A percentile compares a stretch with the other conserved stretches of the same genome.
Evolutionary conservation across 768 basidiomycete species (phyloP).

Genomic region (Candolleomyces efflorescens): DNA sequence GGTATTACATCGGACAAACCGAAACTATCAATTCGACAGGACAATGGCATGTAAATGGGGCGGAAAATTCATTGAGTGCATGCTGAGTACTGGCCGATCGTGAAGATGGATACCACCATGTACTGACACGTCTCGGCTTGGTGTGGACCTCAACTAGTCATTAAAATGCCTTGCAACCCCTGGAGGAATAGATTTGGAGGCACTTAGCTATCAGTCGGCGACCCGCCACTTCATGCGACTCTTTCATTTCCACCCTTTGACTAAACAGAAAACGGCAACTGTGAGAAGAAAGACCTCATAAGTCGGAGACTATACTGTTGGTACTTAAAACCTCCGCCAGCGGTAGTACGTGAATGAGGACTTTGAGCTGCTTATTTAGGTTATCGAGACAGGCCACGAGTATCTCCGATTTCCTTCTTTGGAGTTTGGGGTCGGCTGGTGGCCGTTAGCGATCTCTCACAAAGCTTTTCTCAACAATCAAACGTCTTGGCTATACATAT

Average conservation of each 20-base stretch:
- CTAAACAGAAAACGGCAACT: not conserved
- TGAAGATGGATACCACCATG: no score
- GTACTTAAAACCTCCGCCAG: not conserved
- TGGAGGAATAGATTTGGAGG: not conserved
- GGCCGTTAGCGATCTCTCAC: not conserved
- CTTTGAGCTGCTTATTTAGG: not conserved
- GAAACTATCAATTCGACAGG: no score
- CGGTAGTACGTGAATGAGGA: not conserved
- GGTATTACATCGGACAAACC: no score
- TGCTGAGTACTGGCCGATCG: no score
- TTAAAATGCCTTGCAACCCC: not conserved
- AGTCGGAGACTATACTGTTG: not conserved
- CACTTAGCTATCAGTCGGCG: not conserved
- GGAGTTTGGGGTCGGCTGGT: not conserved
- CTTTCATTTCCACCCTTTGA: not conserved
- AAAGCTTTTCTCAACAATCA: not conserved
- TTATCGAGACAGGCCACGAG: not conserved
- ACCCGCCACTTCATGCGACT: slow-evolving; percentile 1
- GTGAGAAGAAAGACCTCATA: not conserved
- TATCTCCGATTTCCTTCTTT: not conserved
- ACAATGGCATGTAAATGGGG: no score
- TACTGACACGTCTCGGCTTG: no score
- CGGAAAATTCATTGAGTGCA: no score
- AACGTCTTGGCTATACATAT: not conserved
- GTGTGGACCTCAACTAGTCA: no score